Evolutionary conservation across 1,139 yeast species (phyloP).

Genomic region (Candida smagusa): DNA sequence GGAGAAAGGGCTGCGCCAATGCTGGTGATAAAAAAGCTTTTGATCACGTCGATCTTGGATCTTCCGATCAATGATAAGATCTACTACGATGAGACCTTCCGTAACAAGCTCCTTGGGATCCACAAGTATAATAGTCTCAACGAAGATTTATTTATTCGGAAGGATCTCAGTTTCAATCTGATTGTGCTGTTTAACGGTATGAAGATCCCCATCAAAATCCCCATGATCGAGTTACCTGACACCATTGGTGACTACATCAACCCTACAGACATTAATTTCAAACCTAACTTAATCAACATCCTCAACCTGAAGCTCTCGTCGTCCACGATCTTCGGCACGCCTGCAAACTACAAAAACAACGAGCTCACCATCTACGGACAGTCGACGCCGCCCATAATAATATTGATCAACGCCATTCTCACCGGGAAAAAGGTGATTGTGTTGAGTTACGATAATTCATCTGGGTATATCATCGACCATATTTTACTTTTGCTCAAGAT

Average conservation of each 20-base stretch:
- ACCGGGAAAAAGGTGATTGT: slow-evolving; percentile 56
- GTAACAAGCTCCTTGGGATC: slow-evolving; percentile 38
- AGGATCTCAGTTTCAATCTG: slow-evolving; percentile 44
- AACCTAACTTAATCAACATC: slow-evolving; percentile 38
- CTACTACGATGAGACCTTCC: slow-evolving; percentile 37
- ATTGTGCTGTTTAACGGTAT: slow-evolving; percentile 34
- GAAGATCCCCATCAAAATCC: slow-evolving; percentile 45
- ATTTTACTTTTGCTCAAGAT: slow-evolving; percentile 52
- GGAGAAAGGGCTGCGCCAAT: slow-evolving; percentile 22
- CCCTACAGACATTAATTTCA: slow-evolving; percentile 46
- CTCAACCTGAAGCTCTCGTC: slow-evolving; percentile 33
- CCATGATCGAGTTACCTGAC: slow-evolving; percentile 42
- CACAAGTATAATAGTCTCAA: slow-evolving; percentile 26
- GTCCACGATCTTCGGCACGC: slow-evolving; percentile 11
- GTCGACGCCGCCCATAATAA: slow-evolving; percentile 56
- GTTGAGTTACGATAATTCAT: slow-evolving; percentile 53
- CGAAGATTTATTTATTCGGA: slow-evolving; percentile 37
- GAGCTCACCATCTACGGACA: slow-evolving; percentile 53
- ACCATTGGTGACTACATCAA: slow-evolving; percentile 43
- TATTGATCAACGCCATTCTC: slow-evolving; percentile 54
- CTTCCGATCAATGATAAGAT: slow-evolving; percentile 46
- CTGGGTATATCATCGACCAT: slow-evolving; percentile 55
- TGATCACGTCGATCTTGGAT: slow-evolving; percentile 45
- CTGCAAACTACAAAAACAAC: slow-evolving; percentile 21
- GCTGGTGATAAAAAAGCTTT: slow-evolving; percentile 34